Conservation (phyloP, 441 rosid species). For the Metrosideros polymorpha region DNA sequence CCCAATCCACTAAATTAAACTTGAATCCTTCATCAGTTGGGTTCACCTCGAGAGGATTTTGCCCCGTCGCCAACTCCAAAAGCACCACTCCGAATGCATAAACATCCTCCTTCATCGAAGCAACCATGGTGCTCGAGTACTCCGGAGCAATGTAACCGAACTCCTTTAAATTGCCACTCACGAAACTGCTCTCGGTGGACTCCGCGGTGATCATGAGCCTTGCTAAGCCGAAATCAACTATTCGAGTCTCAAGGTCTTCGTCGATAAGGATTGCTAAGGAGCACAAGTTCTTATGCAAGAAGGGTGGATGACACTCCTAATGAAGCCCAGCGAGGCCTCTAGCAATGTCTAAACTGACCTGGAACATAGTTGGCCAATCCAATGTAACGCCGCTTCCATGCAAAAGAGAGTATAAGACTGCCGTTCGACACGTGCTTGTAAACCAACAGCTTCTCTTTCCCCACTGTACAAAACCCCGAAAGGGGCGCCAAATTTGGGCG, state of each 20-base stretch:
- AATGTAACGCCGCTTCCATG: background rate
- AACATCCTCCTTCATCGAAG: slow-evolving; percentile 73
- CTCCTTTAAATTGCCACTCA: slow-evolving; percentile 56
- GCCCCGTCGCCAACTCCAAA: slow-evolving; percentile 64
- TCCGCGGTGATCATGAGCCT: slow-evolving; percentile 39
- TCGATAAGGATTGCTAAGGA: slow-evolving; percentile 67
- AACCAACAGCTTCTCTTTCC: slow-evolving; percentile 14
- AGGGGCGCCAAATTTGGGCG: slow-evolving; percentile 12
- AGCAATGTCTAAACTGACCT: slow-evolving; percentile 2
- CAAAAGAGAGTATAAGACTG: slow-evolving; percentile 6
- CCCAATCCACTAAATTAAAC: slow-evolving; percentile 72
- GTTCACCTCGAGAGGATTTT: slow-evolving; percentile 35
- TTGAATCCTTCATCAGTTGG: slow-evolving; percentile 43
- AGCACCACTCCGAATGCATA: slow-evolving; percentile 76
- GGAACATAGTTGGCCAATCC: slow-evolving; percentile 10
- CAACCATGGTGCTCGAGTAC: slow-evolving; percentile 53
- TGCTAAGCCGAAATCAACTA: slow-evolving; percentile 72
- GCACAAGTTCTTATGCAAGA: slow-evolving; percentile 65
- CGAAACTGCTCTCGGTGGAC: slow-evolving; percentile 34
- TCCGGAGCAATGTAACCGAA: slow-evolving; percentile 84
- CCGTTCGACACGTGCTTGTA: slow-evolving; percentile 10
- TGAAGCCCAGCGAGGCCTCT: slow-evolving; percentile 13
- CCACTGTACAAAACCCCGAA: slow-evolving; percentile 9
- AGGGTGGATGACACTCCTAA: slow-evolving; percentile 36
- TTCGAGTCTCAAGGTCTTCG: slow-evolving; percentile 74